Base-by-base conservation (phyloP, 768 basidiomycete species). In the Paxillus ammoniavirescens region DNA sequence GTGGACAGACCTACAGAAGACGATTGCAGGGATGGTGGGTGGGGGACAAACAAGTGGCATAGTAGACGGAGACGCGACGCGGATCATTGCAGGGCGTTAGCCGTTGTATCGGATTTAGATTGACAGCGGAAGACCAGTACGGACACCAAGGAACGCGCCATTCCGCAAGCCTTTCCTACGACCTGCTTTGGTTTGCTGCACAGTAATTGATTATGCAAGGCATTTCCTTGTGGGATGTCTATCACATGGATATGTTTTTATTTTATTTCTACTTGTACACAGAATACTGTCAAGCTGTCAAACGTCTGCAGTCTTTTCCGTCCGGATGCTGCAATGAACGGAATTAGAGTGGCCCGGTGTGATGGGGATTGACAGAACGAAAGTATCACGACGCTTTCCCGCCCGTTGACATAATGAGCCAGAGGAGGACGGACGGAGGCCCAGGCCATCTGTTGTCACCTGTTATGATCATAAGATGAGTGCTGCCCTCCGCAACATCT, bases 1-100 rank as follows among this genome's bases (percentile, higher is more conserved):
- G 70, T 98, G 96, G 96, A 82, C 84, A 3, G 93, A 97, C 57
- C 71, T 98, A 77, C 92, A 96, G 69, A 89, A 89, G 77, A 90
- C 87, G 8, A 66, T 98, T 9, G 81, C 87, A 17, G 86, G 86
- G 2, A 79, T 95, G 58, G 62, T 62, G 17, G 80, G 80, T 12
- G 84, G 83, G 37, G 82, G 69, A 7, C 73, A 74, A 45, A 47
- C 66, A 43, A 75, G 71, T 42, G 78, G 74, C n/a, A 54, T 59
- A 1, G 65, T 45, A 2, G 73, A 60, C 6, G 65, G 61, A 40
- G 69, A 71, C 2, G 54, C 61, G 46, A 57, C 69, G 15, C 64
- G 71, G 54, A 61, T 76, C 42, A 49, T 62, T 21, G 70, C 69
- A 38, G 74, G 73, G 1, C 73, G 75, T 17, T 74, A 58, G 46